A percentile compares a stretch with the other conserved stretches of the same genome.
Conservation (phyloP, 139 green algal genomes). For the Nannochloris sp. region DNA sequence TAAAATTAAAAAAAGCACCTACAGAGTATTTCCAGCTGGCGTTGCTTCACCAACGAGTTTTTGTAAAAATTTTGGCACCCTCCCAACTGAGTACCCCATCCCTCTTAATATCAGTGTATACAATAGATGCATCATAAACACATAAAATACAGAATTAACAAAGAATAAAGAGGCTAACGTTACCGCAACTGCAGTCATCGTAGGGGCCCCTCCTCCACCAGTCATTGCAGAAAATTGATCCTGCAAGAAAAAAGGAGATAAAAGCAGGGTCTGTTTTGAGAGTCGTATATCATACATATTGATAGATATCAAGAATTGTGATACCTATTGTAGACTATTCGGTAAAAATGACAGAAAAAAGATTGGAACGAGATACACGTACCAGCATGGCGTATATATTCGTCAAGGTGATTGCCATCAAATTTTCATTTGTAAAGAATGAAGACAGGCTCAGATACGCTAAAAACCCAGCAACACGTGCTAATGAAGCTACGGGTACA, state of each 20-base stretch:
- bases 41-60: background rate
- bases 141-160: constrained; percentile 59
- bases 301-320: background rate
- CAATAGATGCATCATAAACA: constrained; percentile 61
- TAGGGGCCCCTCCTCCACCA: constrained; percentile 43
- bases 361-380: background rate
- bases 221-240: constrained; percentile 52
- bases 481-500: constrained; percentile 24
- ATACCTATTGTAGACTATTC: background rate
- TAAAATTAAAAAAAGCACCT: background rate
- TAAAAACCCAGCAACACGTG: constrained; percentile 51
- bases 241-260: constrained; percentile 21
- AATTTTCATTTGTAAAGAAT: constrained; percentile 70
- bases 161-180: constrained; percentile 52
- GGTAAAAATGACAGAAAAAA: background rate
- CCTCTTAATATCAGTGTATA: constrained; percentile 53
- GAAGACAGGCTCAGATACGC: constrained; percentile 52
- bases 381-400: constrained; percentile 71
- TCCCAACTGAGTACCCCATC: constrained; percentile 18
- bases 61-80: background rate
- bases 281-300: background rate
- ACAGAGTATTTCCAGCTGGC: too few relatives aligned
- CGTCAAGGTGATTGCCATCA: constrained; percentile 56
- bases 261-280: background rate
- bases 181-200: constrained; percentile 35